Evolutionary conservation across 2,329 filamentous ascomycete species (phyloP), one percentile per base, ranked within the genome.

Genomic region (Colletotrichum tropicicola): DNA sequence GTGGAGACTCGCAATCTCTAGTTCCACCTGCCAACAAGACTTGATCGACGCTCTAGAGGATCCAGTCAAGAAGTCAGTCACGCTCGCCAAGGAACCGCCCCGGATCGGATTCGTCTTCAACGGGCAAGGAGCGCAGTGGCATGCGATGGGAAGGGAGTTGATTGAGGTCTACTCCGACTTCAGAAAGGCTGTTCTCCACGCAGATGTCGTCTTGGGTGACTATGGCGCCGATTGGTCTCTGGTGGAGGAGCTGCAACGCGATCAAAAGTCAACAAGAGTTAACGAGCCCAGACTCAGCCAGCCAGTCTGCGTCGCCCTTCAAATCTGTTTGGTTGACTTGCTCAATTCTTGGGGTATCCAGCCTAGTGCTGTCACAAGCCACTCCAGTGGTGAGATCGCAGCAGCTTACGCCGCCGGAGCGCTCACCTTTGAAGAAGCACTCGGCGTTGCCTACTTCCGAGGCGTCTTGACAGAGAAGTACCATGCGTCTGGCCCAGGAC

Each of bases 361-460:
- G 4, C 80, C 82, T 0, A 47, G 68, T 0, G 75, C 73, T 1
- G 80, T 83, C 0, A 72, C 76, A 2, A 81, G 83, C 1, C 83
- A 85, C 66, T 84, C 81, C 0, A 79, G 75, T 43, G 83, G 83
- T 7, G 83, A 85, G 59, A 83, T 85, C 30, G 80, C 71, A 0
- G 82, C 82, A 5, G 83, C 83, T 0, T 85, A 81, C 55, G 75
- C 81, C 0, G 71, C 78, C 0, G 74, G 75, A 1, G 66, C 59
- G 2, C 48, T 79, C 2, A 74, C 69, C 0, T 51, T 71, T 28
- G 69, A 69, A 4, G 68, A 73, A 13, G 76, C 75, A 8, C 70
- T 78, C 27, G 68, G 68, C 4, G 67, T 74, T 3, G 69, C 77
- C 1, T 80, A 76, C 59, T 73, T 72, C 51, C 71, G 77, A 23